These are phyloP conservation scores for Polyplosphaeria fusca DNA, from an alignment of 495 filamentous ascomycete genomes.

Conservation along the genomic window DNA sequence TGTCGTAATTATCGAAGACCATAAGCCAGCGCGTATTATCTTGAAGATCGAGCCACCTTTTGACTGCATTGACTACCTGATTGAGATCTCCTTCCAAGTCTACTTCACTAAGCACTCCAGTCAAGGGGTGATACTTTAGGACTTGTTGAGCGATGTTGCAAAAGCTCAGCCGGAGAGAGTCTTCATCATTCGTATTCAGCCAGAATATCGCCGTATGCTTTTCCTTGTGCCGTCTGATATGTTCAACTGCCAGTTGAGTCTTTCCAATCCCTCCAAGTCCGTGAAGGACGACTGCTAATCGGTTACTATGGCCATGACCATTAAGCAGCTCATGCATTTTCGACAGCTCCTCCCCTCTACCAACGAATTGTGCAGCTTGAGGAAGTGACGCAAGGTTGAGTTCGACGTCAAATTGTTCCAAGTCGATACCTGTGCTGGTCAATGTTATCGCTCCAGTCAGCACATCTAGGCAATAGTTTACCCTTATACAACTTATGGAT, in stretches of 20 bases:
- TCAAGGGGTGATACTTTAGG: slow-evolving; percentile 15
- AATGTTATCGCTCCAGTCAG: background rate
- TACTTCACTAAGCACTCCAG: background rate
- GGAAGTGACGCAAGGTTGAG: background rate
- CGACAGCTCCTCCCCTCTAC: too few relatives aligned
- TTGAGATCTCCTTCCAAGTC: too few relatives aligned
- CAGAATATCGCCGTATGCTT: too few relatives aligned
- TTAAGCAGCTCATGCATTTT: too few relatives aligned
- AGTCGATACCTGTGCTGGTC: background rate
- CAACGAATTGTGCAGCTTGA: slow-evolving; percentile 14
- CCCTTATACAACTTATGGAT: background rate
- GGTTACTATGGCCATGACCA: too few relatives aligned
- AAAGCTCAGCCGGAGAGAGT: slow-evolving; percentile 40
- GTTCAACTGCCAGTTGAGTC: too few relatives aligned
- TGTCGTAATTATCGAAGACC: too few relatives aligned
- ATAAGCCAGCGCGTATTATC: slow-evolving; percentile 39
- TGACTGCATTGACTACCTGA: slow-evolving; percentile 35
- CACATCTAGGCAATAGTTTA: background rate
- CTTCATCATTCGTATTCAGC: too few relatives aligned
- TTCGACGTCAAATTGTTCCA: too few relatives aligned
- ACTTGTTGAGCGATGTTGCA: slow-evolving; percentile 33
- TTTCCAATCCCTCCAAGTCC: too few relatives aligned
- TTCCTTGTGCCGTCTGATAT: too few relatives aligned
- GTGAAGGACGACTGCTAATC: too few relatives aligned
- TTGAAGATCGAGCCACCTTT: slow-evolving; percentile 38